phyloP scores from a whole-genome alignment of 75 land plant species.

The Isoetes taiwanensis region DNA sequence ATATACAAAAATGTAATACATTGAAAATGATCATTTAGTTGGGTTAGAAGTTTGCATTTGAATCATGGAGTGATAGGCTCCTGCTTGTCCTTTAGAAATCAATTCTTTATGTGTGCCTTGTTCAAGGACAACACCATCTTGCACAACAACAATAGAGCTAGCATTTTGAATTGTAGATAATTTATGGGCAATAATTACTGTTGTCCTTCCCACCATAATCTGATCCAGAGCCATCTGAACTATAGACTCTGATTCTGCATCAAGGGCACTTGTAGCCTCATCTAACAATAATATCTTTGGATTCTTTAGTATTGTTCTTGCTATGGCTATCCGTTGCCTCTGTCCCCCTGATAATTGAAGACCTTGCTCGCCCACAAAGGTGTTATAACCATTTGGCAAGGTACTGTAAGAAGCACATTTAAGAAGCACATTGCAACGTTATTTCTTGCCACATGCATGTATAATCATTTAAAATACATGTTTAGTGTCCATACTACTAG shows the following conservation, averaged over 20 bases:
- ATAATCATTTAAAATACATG: too few relatives aligned
- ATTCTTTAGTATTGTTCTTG: conserved; percentile 60
- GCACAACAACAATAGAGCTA: background rate
- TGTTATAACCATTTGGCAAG: conserved; percentile 9
- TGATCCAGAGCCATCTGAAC: conserved; percentile 72
- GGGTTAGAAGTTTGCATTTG: conserved; percentile 15
- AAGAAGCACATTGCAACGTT: too few relatives aligned
- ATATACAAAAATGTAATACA: too few relatives aligned
- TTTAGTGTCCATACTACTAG: too few relatives aligned
- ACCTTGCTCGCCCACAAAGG: conserved; percentile 22
- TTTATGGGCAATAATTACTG: conserved; percentile 9
- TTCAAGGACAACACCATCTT: conserved; percentile 49
- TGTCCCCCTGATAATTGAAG: conserved; percentile 26
- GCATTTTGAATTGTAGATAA: conserved; percentile 1
- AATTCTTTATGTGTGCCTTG: conserved; percentile 45
- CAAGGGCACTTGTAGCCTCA: conserved; percentile 79
- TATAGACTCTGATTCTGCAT: conserved; percentile 57
- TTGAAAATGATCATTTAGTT: background rate
- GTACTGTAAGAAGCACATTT: conserved; percentile 10
- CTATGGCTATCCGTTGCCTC: conserved; percentile 52
- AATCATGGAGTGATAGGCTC: conserved; percentile 48
- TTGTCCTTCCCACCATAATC: conserved; percentile 61
- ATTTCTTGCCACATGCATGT: too few relatives aligned
- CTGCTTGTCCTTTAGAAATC: conserved; percentile 36
- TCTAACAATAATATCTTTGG: conserved; percentile 55